phyloP scores from a whole-genome alignment of 2,329 filamentous ascomycete genomes.

The Sphaerostilbella broomeana region DNA sequence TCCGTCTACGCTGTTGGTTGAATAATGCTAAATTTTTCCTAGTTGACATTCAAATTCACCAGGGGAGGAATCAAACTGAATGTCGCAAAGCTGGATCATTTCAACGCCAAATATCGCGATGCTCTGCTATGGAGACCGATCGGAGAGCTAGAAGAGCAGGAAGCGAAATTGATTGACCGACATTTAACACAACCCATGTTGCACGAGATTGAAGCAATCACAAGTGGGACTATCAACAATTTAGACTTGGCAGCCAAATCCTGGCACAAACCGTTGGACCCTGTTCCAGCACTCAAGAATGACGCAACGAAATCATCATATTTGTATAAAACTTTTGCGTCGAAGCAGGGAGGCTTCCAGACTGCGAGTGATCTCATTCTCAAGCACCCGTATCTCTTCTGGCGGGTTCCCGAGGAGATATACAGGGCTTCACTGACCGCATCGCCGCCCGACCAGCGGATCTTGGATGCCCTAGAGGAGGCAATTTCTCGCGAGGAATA shows the following conservation, averaged over 20 bases:
- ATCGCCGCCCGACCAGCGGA: conserved; percentile 15
- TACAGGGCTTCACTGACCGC: conserved; percentile 24
- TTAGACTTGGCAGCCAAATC: conserved; percentile 7
- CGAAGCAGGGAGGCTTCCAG: conserved; percentile 21
- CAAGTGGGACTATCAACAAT: conserved; percentile 7
- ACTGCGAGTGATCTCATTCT: conserved; percentile 18
- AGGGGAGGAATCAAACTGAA: conserved; percentile 82
- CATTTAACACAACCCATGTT: conserved; percentile 20
- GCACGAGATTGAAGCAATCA: conserved; percentile 20
- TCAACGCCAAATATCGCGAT: conserved; percentile 62
- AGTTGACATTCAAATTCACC: conserved; percentile 85
- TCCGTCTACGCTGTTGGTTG: no score
- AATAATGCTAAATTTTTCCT: conserved; percentile 46
- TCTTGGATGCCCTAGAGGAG: conserved; percentile 21
- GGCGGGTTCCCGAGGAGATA: conserved; percentile 26
- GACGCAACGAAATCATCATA: conserved; percentile 17
- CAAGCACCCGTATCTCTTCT: conserved; percentile 33
- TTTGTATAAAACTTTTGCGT: conserved; percentile 17
- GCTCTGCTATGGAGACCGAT: conserved; percentile 25
- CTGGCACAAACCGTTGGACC: conserved; percentile 21
- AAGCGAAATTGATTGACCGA: conserved; percentile 19
- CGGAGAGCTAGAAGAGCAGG: conserved; percentile 18
- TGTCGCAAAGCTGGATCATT: conserved; percentile 69
- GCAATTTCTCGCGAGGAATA: conserved; percentile 15
- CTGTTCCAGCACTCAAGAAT: conserved; percentile 21